Evolutionary conservation across 805 yeast genomes (phyloP), one percentile per base, ranked within the genome.

Genomic region (Candida sithepensis): DNA sequence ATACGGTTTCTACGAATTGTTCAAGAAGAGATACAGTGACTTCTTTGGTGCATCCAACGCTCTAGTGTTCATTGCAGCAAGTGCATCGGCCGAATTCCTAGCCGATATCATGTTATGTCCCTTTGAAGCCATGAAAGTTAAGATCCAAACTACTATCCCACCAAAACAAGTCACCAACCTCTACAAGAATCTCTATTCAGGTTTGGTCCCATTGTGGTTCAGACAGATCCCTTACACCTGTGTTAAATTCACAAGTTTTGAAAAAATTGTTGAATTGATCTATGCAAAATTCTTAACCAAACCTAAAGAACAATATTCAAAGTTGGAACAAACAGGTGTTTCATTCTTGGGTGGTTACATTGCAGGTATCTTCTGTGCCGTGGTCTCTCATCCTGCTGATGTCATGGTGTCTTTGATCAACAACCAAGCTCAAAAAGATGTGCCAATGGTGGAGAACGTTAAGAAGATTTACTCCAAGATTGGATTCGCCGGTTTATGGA

Each of bases 141-240:
- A 81, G 67, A 88, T 92, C 53, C 99, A 92, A 70, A 90, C 97
- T 38, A 84, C 96, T 4, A 75, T 89, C 50, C 97, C 97, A 19
- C 96, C 97, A 21, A 69, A 70, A 45, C 82, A 81, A 69, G 78
- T 86, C 54, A 73, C 78, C 33, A 82, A 85, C 4, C 52, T 85
- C 45, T 81, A 72, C 20, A 88, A 89, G 2, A 50, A 59, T 44
- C 74, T 92, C 44, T 92, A 91, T 73, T 85, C 87, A 63, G 98
- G 98, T 45, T 70, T 92, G 45, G 84, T 82, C 9, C 98, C 99
- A 13, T 75, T 92, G 55, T 94, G 98, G 98, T 80, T 83, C 49
- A 85, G 98, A 73, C 99, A 92, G 71, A 86, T 92, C 59, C 99
- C 98, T n/a, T 92, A 92, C 74, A 92, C 98, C 23, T 91, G 92